These are phyloP conservation scores for Trichopus zeylanicus DNA, from an alignment of 116 monocot genomes.

Conservation along the genomic window DNA sequence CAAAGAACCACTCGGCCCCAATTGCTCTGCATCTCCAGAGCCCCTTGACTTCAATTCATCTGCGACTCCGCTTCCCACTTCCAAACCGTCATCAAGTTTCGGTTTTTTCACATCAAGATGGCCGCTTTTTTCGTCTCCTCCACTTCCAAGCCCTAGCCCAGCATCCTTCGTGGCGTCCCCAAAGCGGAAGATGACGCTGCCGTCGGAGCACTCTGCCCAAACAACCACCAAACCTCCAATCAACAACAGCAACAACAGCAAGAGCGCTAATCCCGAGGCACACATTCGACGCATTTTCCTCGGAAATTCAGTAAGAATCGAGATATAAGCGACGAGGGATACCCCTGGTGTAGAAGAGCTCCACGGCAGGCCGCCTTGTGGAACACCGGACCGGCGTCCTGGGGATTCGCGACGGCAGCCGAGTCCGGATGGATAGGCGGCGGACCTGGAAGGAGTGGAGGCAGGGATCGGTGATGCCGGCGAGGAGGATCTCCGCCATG, in stretches of 20 bases:
- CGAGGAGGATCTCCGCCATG: conserved; percentile 16
- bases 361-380: not conserved
- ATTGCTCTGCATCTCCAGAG: not conserved
- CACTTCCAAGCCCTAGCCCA: not conserved
- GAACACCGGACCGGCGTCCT: not conserved
- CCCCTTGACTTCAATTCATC: not conserved
- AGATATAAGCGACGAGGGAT: not conserved
- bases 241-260: conserved; percentile 3
- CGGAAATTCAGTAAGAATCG: conserved; percentile 4
- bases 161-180: not conserved
- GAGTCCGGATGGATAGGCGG: not conserved
- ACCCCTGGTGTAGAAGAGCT: conserved; percentile 10
- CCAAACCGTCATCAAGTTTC: not conserved
- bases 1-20: not conserved
- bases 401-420: not conserved
- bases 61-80: not conserved
- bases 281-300: not conserved
- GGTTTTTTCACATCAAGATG: not conserved
- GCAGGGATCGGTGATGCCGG: not conserved
- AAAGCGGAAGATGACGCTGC: conserved; percentile 31
- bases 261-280: not conserved
- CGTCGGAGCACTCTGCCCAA: conserved; percentile 23
- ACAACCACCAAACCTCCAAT: conserved; percentile 8
- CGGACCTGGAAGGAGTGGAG: conserved; percentile 1
- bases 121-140: not conserved